phyloP scores from a whole-genome alignment of 495 filamentous ascomycete species.

The Endocarpon pusillum region DNA sequence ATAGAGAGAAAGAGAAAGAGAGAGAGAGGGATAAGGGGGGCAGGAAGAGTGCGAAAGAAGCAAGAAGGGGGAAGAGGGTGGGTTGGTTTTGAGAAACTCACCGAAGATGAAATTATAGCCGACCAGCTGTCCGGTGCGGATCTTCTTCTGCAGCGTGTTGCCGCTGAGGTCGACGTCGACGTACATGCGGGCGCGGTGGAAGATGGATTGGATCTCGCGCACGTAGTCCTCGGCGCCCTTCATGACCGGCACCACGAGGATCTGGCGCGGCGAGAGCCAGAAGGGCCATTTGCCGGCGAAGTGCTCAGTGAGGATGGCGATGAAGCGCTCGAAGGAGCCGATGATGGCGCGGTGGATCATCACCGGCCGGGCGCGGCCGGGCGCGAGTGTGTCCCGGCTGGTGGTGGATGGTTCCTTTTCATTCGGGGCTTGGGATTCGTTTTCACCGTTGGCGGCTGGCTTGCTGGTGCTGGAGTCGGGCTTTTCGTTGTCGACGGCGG shows the following conservation, averaged over 20 bases:
- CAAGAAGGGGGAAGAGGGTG: neutral
- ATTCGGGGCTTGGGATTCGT: slow-evolving; percentile 16
- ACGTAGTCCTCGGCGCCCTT: slow-evolving; percentile 70
- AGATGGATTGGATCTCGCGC: slow-evolving; percentile 52
- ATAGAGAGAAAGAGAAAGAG: too few relatives aligned
- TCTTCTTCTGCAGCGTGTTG: slow-evolving; percentile 95
- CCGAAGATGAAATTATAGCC: slow-evolving; percentile 89
- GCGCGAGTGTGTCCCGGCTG: slow-evolving; percentile 31
- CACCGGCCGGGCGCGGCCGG: slow-evolving; percentile 77
- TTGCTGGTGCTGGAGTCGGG: slow-evolving; percentile 4
- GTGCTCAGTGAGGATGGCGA: slow-evolving; percentile 84
- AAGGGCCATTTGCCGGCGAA: slow-evolving; percentile 97
- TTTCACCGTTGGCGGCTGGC: slow-evolving; percentile 13
- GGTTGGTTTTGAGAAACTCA: slow-evolving; percentile 17
- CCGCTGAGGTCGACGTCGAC: slow-evolving; percentile 77
- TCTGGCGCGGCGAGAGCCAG: slow-evolving; percentile 87
- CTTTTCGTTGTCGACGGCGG: slow-evolving; percentile 14
- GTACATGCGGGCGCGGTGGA: slow-evolving; percentile 41
- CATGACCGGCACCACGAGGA: slow-evolving; percentile 85
- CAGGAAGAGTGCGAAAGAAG: too few relatives aligned
- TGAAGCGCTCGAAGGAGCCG: slow-evolving; percentile 86
- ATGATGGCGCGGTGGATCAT: slow-evolving; percentile 95
- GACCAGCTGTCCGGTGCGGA: slow-evolving; percentile 66
- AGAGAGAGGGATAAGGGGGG: too few relatives aligned
- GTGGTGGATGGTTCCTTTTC: slow-evolving; percentile 2